These are phyloP conservation scores for Venturia aucupariae DNA, from an alignment of 2,329 filamentous ascomycete genomes.

Conservation along the genomic window DNA sequence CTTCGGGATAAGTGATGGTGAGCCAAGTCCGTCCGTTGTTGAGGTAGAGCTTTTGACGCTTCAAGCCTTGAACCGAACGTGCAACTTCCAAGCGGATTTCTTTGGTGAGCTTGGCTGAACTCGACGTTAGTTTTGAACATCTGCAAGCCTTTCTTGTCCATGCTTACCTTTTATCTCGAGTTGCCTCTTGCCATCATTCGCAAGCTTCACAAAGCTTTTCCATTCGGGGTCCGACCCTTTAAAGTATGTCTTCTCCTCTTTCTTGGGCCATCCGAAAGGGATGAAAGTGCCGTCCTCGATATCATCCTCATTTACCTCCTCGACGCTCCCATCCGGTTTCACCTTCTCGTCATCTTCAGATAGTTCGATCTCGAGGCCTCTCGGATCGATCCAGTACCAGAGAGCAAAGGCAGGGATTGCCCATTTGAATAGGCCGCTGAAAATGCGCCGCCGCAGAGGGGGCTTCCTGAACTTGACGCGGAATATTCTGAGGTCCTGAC, in stretches of 20 bases:
- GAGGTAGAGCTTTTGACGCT: slow-evolving; percentile 28
- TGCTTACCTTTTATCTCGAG: slow-evolving; percentile 30
- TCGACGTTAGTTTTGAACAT: slow-evolving; percentile 14
- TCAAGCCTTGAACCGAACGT: slow-evolving; percentile 23
- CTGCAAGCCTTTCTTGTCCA: not conserved
- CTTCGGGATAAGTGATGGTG: slow-evolving; percentile 39
- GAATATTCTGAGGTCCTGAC: not conserved
- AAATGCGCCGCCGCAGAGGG: slow-evolving; percentile 6
- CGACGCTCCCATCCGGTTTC: slow-evolving; percentile 18
- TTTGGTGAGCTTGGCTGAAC: slow-evolving; percentile 27
- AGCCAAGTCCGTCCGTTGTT: slow-evolving; percentile 38
- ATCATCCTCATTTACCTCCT: slow-evolving; percentile 25
- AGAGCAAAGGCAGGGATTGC: not conserved
- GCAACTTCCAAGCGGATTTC: slow-evolving; percentile 24
- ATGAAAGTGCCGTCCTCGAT: slow-evolving; percentile 33
- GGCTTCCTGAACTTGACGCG: slow-evolving; percentile 11
- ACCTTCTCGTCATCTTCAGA: slow-evolving; percentile 17
- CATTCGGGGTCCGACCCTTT: slow-evolving; percentile 45
- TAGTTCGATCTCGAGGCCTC: not conserved
- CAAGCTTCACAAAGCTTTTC: slow-evolving; percentile 40
- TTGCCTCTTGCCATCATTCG: slow-evolving; percentile 32
- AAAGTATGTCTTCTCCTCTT: slow-evolving; percentile 34
- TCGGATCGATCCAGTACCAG: not conserved
- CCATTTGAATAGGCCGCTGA: not conserved
- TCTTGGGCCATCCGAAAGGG: slow-evolving; percentile 38